Evolutionary conservation across 2,329 filamentous ascomycete species (phyloP).

Genomic region (Sclerotinia minor): DNA sequence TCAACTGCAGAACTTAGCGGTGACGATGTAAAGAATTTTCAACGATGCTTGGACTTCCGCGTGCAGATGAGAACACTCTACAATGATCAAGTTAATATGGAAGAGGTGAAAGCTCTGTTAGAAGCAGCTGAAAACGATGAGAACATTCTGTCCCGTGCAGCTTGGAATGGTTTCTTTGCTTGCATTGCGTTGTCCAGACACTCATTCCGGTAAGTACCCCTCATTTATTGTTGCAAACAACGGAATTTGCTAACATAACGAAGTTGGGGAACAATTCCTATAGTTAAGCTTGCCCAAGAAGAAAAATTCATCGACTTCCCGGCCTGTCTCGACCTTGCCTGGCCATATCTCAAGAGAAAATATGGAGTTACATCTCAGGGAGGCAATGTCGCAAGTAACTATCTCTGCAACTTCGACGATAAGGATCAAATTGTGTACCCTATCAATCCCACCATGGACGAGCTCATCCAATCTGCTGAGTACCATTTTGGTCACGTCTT

Average conservation of each 20-base stretch:
- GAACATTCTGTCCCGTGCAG: slow-evolving; percentile 38
- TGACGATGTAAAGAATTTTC: slow-evolving; percentile 38
- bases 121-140: slow-evolving; percentile 34
- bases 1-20: slow-evolving; percentile 33
- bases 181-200: slow-evolving; percentile 42
- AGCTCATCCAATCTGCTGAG: slow-evolving; percentile 38
- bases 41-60: slow-evolving; percentile 24
- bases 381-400: slow-evolving; percentile 42
- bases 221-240: background rate
- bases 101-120: slow-evolving; percentile 10
- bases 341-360: slow-evolving; percentile 40
- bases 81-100: slow-evolving; percentile 16
- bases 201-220: slow-evolving; percentile 38
- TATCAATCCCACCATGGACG: slow-evolving; percentile 41
- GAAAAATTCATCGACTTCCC: slow-evolving; percentile 42
- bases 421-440: slow-evolving; percentile 37
- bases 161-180: slow-evolving; percentile 43
- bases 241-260: background rate
- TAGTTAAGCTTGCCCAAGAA: slow-evolving; percentile 42
- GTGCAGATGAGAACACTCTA: slow-evolving; percentile 17
- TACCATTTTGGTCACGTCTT: slow-evolving; percentile 42
- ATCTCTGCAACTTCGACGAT: slow-evolving; percentile 41
- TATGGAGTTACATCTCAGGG: slow-evolving; percentile 41
- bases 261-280: slow-evolving; percentile 43
- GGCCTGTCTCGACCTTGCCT: slow-evolving; percentile 39